A percentile compares a stretch with the other conserved stretches of the same genome.
phyloP scores from a whole-genome alignment of 768 basidiomycete species.

The Tulasnella sp. region DNA sequence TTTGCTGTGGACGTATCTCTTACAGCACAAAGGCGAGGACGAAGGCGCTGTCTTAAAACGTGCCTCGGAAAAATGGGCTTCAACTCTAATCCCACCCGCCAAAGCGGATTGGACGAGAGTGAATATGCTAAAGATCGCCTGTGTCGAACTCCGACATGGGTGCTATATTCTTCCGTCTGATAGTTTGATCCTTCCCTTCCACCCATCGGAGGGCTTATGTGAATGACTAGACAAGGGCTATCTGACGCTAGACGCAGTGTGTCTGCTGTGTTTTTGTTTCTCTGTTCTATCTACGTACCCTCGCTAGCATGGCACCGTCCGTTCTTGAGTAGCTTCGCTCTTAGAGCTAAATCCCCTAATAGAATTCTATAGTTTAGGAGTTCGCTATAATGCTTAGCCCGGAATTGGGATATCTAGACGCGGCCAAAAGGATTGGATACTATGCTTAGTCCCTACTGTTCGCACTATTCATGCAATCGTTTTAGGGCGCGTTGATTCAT shows the following conservation, averaged over 20 bases:
- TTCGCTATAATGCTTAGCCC: neutral
- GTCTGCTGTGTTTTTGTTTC: conserved; percentile 1
- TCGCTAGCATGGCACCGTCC: neutral
- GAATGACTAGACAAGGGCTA: neutral
- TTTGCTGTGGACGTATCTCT: neutral
- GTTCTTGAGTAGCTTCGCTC: neutral
- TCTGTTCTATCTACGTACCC: neutral
- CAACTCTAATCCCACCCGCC: neutral
- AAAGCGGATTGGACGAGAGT: conserved; percentile 19
- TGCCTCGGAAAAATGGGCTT: conserved; percentile 28
- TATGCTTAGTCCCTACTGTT: too few relatives aligned
- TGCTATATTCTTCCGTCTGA: conserved; percentile 2
- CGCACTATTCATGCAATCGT: too few relatives aligned
- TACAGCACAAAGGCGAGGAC: neutral
- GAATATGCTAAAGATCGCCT: neutral
- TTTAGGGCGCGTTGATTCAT: too few relatives aligned
- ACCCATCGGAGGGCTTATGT: too few relatives aligned
- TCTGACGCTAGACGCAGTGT: neutral
- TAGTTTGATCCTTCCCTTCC: neutral
- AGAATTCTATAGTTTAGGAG: neutral
- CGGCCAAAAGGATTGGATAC: too few relatives aligned
- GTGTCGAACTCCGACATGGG: neutral
- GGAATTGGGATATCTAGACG: neutral
- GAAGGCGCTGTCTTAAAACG: neutral
- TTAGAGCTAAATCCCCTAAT: neutral